Conservation (phyloP, 495 filamentous ascomycete genomes). For the Staphylotrichum tortipilum region DNA sequence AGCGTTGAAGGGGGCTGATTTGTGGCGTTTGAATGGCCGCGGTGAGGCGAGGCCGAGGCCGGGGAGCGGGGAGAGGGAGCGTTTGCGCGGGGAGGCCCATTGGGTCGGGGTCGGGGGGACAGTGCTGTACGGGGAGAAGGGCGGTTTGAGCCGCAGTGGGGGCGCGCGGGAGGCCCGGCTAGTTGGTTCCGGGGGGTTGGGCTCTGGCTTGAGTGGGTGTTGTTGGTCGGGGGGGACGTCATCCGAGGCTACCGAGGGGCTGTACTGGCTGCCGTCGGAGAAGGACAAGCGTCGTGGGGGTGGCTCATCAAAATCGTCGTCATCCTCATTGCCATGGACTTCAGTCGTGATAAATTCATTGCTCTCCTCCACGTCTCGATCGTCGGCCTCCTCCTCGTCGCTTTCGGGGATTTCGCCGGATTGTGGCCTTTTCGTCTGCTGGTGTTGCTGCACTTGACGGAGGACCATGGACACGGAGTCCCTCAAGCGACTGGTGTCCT, state of each 20-base stretch:
- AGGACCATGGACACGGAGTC: conserved; percentile 8
- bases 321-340: background rate
- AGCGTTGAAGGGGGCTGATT: conserved; percentile 33
- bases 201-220: background rate
- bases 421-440: background rate
- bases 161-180: background rate
- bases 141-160: background rate
- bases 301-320: background rate
- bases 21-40: conserved; percentile 27
- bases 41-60: background rate
- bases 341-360: background rate
- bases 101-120: conserved; percentile 7
- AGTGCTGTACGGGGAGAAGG: conserved; percentile 2
- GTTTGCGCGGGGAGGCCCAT: conserved; percentile 5
- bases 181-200: background rate
- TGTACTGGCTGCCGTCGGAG: conserved; percentile 5
- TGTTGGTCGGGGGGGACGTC: background rate
- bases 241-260: background rate
- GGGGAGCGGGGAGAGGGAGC: conserved; percentile 3
- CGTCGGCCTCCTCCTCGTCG: conserved; percentile 4
- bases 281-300: background rate
- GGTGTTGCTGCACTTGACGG: background rate
- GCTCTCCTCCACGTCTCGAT: background rate
- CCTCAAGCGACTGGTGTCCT: background rate
- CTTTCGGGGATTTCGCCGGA: conserved; percentile 9